Evolutionary conservation across 176 grass and related monocot genomes (phyloP), one percentile per base, ranked within the genome.

Genomic region (Carex scoparia): DNA sequence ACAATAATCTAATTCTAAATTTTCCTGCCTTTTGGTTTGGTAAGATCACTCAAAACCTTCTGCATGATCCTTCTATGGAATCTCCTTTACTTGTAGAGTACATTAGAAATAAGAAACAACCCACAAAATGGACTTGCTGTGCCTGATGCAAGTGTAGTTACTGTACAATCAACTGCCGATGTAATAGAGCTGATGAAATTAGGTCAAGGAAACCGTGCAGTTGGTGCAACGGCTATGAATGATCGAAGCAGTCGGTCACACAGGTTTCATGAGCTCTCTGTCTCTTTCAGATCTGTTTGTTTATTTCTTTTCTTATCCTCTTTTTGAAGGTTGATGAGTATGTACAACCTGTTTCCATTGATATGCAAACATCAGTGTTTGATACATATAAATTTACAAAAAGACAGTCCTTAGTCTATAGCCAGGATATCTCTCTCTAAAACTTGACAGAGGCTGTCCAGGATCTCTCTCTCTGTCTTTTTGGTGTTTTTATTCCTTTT

Each of bases 171-270:
- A 61, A 94, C 95, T 33, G 64, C 86, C 0, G 91, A 94, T 80
- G 95, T 94, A 19, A 91, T 98, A 63, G 91, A 94, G 38, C 80
- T 98, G 65, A 98, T 98, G 92, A 92, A 94, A 81, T 67, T 91
- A 65, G 95, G 93, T 56, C 95, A 98, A 82, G 90, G 82, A 79
- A 98, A 94, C 61, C 92, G 95, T 61, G 91, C 91, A 77, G 92
- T 94, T 14, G 88, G 91, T 89, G 86, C 92, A 79, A 98, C 95
- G 0, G 86, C 95, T 69, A 93, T 98, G 89, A 98, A 98, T 90
- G 95, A 98, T 79, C 90, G 91, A 71, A 98, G 95, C 84, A 98
- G 95, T 86, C 95, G 95, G 59, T 98, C 95, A 75, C 95, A 98
- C 79, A 98, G 92, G 95, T 92, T 61, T 49, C 46, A 5, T 31